These are phyloP conservation scores for Ophiocordyceps polyrhachis-furcata DNA, from an alignment of 2,329 filamentous ascomycete genomes.

Conservation along the genomic window DNA sequence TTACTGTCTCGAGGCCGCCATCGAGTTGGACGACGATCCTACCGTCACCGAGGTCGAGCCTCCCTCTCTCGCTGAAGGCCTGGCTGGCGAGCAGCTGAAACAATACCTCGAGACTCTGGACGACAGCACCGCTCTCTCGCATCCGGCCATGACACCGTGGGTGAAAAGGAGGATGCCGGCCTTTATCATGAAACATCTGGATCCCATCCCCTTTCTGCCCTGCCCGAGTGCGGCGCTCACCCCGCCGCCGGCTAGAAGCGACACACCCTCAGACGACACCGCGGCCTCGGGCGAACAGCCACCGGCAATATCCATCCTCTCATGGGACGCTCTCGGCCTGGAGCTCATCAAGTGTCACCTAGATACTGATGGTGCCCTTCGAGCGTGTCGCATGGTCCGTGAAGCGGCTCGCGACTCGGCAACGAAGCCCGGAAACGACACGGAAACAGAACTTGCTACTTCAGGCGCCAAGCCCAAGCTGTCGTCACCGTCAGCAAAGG, in stretches of 20 bases:
- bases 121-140: constrained; percentile 37
- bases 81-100: constrained; percentile 44
- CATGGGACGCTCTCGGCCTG: constrained; percentile 16
- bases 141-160: constrained; percentile 42
- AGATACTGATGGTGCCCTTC: constrained; percentile 11
- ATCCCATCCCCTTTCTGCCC: constrained; percentile 44
- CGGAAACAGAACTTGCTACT: neutral
- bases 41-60: constrained; percentile 42
- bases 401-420: constrained; percentile 6
- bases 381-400: constrained; percentile 11
- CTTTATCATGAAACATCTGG: constrained; percentile 33
- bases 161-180: constrained; percentile 30
- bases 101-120: constrained; percentile 31
- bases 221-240: constrained; percentile 25
- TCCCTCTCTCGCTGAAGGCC: constrained; percentile 41
- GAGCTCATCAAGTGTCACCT: constrained; percentile 15
- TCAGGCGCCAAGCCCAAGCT: neutral
- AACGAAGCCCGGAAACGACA: neutral
- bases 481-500: constrained; percentile 4
- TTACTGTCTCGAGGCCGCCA: constrained; percentile 46
- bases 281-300: neutral
- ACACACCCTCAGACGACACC: neutral
- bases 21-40: constrained; percentile 49
- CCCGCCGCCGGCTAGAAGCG: constrained; percentile 6
- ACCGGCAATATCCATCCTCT: constrained; percentile 5